These are phyloP conservation scores for Tulasnella sp. DNA, from an alignment of 768 basidiomycete species.

Conservation along the genomic window DNA sequence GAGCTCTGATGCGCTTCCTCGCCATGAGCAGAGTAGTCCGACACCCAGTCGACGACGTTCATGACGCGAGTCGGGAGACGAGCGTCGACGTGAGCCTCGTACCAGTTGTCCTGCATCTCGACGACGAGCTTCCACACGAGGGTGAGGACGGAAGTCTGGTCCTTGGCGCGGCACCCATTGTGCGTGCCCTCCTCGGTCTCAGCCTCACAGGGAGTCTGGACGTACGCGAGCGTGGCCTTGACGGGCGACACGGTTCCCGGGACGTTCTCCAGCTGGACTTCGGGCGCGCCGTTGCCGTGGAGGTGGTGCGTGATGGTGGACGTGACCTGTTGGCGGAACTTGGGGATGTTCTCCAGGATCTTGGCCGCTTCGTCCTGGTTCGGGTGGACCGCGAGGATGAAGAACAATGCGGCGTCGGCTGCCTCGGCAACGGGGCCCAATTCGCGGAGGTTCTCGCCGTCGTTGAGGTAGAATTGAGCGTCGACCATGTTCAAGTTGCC, in stretches of 20 bases:
- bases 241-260: slow-evolving; percentile 78
- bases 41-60: slow-evolving; percentile 92
- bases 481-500: neutral
- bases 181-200: slow-evolving; percentile 41
- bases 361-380: slow-evolving; percentile 46
- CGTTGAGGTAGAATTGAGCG: slow-evolving; percentile 24
- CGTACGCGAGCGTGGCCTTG: slow-evolving; percentile 72
- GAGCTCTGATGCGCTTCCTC: slow-evolving; percentile 28
- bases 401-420: slow-evolving; percentile 62
- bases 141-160: slow-evolving; percentile 42
- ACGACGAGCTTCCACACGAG: slow-evolving; percentile 93
- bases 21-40: slow-evolving; percentile 50
- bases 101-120: slow-evolving; percentile 95
- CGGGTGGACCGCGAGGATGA: slow-evolving; percentile 73
- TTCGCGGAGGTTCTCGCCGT: slow-evolving; percentile 20
- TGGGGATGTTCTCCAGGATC: slow-evolving; percentile 49
- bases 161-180: slow-evolving; percentile 8
- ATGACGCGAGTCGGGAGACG: slow-evolving; percentile 71
- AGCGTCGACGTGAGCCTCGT: slow-evolving; percentile 80
- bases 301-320: slow-evolving; percentile 43
- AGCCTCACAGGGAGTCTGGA: slow-evolving; percentile 68
- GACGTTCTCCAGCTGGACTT: slow-evolving; percentile 53
- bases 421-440: slow-evolving; percentile 34
- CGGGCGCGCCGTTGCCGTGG: slow-evolving; percentile 43
- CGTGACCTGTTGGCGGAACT: slow-evolving; percentile 50